phyloP scores from a whole-genome alignment of 2,329 filamentous ascomycete species.

The Pseudopyrenochaeta lycopersici region DNA sequence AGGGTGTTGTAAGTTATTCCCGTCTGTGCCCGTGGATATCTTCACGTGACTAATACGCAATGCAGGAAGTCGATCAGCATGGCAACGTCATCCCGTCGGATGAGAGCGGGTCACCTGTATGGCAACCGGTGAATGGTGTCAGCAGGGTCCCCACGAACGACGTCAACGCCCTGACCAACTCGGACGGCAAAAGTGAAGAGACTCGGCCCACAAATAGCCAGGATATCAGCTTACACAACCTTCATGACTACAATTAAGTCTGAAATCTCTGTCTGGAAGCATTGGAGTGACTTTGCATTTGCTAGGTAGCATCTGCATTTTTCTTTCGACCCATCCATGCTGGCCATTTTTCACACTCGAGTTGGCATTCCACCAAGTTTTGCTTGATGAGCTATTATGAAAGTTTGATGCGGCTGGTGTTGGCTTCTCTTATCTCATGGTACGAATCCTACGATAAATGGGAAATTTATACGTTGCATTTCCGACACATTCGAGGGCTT shows the following conservation, averaged over 20 bases:
- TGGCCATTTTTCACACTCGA: not conserved
- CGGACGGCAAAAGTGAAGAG: slow-evolving; percentile 31
- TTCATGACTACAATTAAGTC: slow-evolving; percentile 49
- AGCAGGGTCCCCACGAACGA: slow-evolving; percentile 22
- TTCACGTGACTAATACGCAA: slow-evolving; percentile 14
- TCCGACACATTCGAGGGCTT: not conserved
- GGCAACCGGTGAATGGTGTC: slow-evolving; percentile 33
- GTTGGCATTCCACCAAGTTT: not conserved
- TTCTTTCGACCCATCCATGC: not conserved
- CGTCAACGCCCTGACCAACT: slow-evolving; percentile 14
- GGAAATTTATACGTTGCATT: not conserved
- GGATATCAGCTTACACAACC: slow-evolving; percentile 70
- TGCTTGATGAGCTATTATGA: not conserved
- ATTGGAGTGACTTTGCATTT: not conserved
- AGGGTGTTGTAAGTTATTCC: slow-evolving; percentile 59
- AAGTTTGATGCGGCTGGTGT: not conserved
- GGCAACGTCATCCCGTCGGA: slow-evolving; percentile 66
- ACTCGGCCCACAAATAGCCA: slow-evolving; percentile 56
- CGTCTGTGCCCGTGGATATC: no score
- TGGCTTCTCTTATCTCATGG: not conserved
- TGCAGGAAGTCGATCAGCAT: slow-evolving; percentile 59
- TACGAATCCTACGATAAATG: not conserved
- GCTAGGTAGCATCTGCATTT: not conserved
- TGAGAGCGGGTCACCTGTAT: slow-evolving; percentile 33
- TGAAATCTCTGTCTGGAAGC: not conserved